A percentile compares a stretch with the other conserved stretches of the same genome.
Conservation (phyloP, 495 filamentous ascomycete genomes). For the Annulohypoxylon maeteangense region DNA sequence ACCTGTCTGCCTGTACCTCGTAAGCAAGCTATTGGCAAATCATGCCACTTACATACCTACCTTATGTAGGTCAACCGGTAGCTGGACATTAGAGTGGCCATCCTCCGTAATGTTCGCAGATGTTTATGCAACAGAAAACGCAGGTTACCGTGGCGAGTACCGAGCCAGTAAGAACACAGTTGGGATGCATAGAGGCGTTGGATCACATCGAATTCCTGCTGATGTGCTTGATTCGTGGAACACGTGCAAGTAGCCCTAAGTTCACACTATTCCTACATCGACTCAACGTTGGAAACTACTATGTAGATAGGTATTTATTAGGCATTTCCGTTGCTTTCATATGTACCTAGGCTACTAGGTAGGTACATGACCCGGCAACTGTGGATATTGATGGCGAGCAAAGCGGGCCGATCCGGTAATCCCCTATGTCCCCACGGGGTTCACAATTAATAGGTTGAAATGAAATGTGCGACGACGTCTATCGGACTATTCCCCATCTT, state of each 20-base stretch:
- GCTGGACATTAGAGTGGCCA: neutral
- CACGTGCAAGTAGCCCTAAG: neutral
- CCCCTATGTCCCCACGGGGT: slow-evolving; percentile 11
- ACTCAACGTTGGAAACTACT: neutral
- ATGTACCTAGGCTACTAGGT: too few species aligned
- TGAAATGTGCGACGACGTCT: neutral
- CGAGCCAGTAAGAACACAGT: neutral
- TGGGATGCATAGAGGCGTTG: neutral
- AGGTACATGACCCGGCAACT: neutral
- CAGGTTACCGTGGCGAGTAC: neutral
- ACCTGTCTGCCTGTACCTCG: neutral
- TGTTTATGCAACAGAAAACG: neutral
- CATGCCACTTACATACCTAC: neutral
- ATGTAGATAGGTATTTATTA: neutral
- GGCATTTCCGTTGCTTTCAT: neutral
- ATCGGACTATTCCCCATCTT: neutral
- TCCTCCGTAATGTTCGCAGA: neutral
- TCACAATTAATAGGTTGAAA: neutral
- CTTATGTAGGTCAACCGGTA: neutral
- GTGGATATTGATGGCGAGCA: slow-evolving; percentile 3
- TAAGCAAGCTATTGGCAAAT: neutral
- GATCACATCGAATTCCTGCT: neutral
- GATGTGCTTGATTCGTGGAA: neutral
- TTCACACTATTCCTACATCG: neutral
- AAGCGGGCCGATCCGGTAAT: slow-evolving; percentile 22